Evolutionary conservation across 495 filamentous ascomycete species (phyloP).

Genomic region (Xylaria flabelliformis): DNA sequence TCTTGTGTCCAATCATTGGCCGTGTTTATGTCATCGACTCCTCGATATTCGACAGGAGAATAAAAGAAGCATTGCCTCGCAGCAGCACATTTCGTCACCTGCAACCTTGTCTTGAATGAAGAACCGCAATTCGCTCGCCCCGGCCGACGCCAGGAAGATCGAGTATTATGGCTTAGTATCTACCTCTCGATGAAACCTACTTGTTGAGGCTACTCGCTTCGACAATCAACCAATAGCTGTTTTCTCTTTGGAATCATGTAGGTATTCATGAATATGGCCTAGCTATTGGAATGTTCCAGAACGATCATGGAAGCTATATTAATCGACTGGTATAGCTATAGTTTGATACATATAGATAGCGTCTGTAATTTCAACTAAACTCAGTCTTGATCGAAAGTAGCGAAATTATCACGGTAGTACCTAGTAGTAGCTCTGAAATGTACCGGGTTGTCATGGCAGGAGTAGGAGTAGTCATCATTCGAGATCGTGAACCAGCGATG

Average conservation of each 20-base stretch:
- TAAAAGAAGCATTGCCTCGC: background rate
- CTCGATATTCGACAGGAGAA: background rate
- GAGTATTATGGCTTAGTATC: background rate
- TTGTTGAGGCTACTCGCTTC: slow-evolving; percentile 4
- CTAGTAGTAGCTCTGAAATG: background rate
- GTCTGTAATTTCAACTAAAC: background rate
- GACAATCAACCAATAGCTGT: slow-evolving; percentile 3
- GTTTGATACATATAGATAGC: background rate
- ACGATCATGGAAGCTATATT: too few species aligned
- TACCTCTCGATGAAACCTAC: slow-evolving; percentile 12
- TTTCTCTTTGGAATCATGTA: background rate
- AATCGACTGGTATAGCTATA: background rate
- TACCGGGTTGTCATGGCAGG: background rate
- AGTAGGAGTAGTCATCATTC: background rate
- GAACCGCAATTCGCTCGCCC: slow-evolving; percentile 9
- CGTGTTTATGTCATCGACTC: slow-evolving; percentile 16
- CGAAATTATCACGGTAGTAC: background rate
- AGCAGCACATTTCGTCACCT: background rate
- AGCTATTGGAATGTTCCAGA: background rate
- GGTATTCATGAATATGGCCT: background rate
- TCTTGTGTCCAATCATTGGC: slow-evolving; percentile 12
- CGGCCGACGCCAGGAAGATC: background rate
- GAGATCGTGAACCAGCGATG: background rate
- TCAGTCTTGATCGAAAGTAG: background rate
- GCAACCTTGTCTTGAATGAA: slow-evolving; percentile 1